Evolutionary conservation across 2,329 filamentous ascomycete species (phyloP).

Genomic region (Nothophoma quercina): DNA sequence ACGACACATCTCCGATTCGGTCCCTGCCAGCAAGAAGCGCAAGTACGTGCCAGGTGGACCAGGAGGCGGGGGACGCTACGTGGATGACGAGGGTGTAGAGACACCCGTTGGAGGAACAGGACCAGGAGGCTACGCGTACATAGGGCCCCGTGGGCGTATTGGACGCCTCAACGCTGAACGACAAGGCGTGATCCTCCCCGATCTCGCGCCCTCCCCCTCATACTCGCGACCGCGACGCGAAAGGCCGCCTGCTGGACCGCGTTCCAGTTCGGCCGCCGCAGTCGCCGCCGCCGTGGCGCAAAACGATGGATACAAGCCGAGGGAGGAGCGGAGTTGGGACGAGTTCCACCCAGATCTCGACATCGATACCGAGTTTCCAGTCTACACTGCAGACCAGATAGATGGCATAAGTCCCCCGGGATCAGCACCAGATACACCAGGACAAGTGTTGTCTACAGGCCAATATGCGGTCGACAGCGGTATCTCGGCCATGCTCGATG

Average conservation of each 20-base stretch:
- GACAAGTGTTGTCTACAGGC: slow-evolving; percentile 33
- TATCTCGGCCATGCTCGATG: slow-evolving; percentile 45
- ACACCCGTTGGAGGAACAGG: slow-evolving; percentile 61
- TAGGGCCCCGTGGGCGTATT: slow-evolving; percentile 62
- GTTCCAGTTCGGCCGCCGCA: slow-evolving; percentile 86
- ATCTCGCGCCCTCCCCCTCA: slow-evolving; percentile 58
- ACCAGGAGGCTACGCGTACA: slow-evolving; percentile 59
- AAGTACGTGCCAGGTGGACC: slow-evolving; percentile 85
- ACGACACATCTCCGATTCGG: slow-evolving; percentile 49
- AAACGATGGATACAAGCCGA: slow-evolving; percentile 94
- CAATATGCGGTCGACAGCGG: slow-evolving; percentile 47
- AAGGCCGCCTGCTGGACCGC: slow-evolving; percentile 62
- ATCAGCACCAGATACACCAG: slow-evolving; percentile 57
- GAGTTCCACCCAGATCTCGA: slow-evolving; percentile 97
- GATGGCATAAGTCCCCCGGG: slow-evolving; percentile 68
- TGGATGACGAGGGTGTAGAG: slow-evolving; percentile 74
- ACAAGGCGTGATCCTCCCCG: slow-evolving; percentile 50
- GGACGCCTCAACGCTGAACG: slow-evolving; percentile 59
- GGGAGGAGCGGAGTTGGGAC: slow-evolving; percentile 96
- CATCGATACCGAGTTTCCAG: slow-evolving; percentile 79
- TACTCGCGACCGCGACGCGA: slow-evolving; percentile 48
- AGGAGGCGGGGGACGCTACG: slow-evolving; percentile 83
- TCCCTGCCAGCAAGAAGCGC: slow-evolving; percentile 55
- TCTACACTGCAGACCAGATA: slow-evolving; percentile 84
- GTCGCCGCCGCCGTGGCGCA: slow-evolving; percentile 88